These are phyloP conservation scores for Fusarium zealandicum DNA, from an alignment of 2,329 filamentous ascomycete species.

Conservation along the genomic window DNA sequence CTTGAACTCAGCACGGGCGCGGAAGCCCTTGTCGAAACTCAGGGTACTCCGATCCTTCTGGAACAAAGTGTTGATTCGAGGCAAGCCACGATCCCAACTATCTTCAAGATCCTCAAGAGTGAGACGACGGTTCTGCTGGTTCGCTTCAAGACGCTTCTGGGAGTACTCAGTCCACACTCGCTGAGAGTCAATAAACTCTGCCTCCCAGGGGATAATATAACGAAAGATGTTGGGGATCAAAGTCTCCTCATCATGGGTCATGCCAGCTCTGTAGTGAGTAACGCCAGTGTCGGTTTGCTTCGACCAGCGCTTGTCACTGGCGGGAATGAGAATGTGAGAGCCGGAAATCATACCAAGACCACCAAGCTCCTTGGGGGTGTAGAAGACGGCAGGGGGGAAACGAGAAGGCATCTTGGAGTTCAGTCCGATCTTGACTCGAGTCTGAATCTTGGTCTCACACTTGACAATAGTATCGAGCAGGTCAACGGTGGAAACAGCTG, in stretches of 20 bases:
- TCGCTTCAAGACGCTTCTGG: conserved; percentile 95
- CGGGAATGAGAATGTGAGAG: conserved; percentile 95
- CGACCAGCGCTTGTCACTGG: conserved; percentile 97
- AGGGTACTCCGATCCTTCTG: conserved; percentile 97
- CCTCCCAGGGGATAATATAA: conserved; percentile 99
- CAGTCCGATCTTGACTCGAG: conserved; percentile 95
- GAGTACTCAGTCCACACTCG: conserved; percentile 99
- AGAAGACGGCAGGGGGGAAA: conserved; percentile 98
- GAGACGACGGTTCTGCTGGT: conserved; percentile 93
- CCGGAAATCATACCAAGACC: conserved; percentile 99
- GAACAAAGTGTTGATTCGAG: conserved; percentile 98
- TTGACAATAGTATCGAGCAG: conserved; percentile 98
- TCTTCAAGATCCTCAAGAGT: conserved; percentile 97
- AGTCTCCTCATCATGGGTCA: conserved; percentile 98
- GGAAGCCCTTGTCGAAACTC: conserved; percentile 98
- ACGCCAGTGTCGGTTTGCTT: conserved; percentile 98
- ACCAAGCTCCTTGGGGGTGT: conserved; percentile 96
- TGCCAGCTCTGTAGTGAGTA: conserved; percentile 95
- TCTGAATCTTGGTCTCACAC: conserved; percentile 99
- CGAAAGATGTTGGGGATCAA: conserved; percentile 99
- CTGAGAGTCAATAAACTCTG: conserved; percentile 98
- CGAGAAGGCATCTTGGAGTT: conserved; percentile 99
- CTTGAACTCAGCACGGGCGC: conserved; percentile 95
- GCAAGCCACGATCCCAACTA: conserved; percentile 96
- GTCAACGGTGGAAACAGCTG: conserved; percentile 92